Evolutionary conservation across 257 asterid genomes (phyloP), one percentile per base, ranked within the genome.

Genomic region (Solanum chiquidenum): DNA sequence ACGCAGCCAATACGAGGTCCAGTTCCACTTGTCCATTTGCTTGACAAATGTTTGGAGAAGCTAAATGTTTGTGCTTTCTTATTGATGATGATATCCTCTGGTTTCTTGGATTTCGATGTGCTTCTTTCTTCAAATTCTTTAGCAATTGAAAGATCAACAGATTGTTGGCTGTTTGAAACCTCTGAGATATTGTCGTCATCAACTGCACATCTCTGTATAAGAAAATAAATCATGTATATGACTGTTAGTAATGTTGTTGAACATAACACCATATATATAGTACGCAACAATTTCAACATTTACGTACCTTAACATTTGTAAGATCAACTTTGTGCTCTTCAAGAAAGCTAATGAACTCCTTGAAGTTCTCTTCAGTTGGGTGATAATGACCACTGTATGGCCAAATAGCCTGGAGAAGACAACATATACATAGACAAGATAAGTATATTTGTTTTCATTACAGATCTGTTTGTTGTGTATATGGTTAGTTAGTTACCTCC

Each of bases 351-450:
- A 96, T 88, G 91, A 96, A 96, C 88, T 95, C 98, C 86, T 21
- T 88, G 91, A 96, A 96, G 88, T 96, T 93, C 88, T 96, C 98
- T 88, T 95, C 98, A 0, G 98, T 96, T 29, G 98, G 98, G 88
- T 92, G 98, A 91, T 96, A 96, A 90, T 96, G 98, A 87, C 98
- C 98, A 60, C 98, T 96, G 80, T 96, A 96, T 35, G 98, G 98
- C 98, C 98, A 96, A 75, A 96, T 93, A 21, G 98, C 98, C 98
- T 95, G 92, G 34, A 75, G 6, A 37, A 75, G 55, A 37, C 12
- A 60, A 21, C 83, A 37, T 71, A 44, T 71, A 33, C 46, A 85
- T 60, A 44, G 82, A 46, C 23, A 68, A 35, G 37, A 80, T 74
- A 35, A 85, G 82, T 86, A 86, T 33, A 72, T 87, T 37, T 23